Percentiles rank a stretch among this genome's conserved stretches.
Evolutionary conservation across 2,329 filamentous ascomycete genomes (phyloP).

Genomic region (Talaromyces sp.): DNA sequence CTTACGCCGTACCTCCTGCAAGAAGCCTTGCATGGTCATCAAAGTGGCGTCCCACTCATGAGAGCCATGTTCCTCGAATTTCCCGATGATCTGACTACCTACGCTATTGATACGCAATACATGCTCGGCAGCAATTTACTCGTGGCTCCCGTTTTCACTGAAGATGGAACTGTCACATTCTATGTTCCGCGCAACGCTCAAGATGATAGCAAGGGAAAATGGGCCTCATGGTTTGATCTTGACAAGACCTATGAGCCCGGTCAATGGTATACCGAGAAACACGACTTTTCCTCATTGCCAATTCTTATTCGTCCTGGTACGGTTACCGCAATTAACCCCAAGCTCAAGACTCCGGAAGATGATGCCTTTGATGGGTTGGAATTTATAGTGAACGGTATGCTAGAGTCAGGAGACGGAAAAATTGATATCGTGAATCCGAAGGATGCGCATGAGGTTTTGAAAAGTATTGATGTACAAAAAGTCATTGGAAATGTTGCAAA

Average conservation of each 20-base stretch:
- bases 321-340: constrained; percentile 9
- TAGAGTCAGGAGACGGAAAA: background rate
- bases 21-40: constrained; percentile 50
- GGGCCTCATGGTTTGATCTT: constrained; percentile 49
- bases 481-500: background rate
- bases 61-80: constrained; percentile 68
- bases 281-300: constrained; percentile 57
- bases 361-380: constrained; percentile 14
- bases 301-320: constrained; percentile 55
- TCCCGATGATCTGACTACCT: constrained; percentile 64
- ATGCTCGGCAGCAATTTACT: constrained; percentile 66
- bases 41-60: constrained; percentile 59
- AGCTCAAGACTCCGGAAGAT: constrained; percentile 10
- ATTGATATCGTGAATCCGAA: constrained; percentile 15
- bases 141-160: constrained; percentile 62
- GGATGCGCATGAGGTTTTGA: constrained; percentile 45
- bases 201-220: constrained; percentile 51
- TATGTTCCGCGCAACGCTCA: constrained; percentile 54
- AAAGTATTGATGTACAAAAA: background rate
- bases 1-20: constrained; percentile 58
- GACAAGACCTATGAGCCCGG: constrained; percentile 36
- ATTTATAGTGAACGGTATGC: constrained; percentile 10
- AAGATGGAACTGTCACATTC: constrained; percentile 62
- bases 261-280: constrained; percentile 59
- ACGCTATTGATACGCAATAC: constrained; percentile 67